Base-by-base conservation (phyloP, 176 grass and related monocot genomes). In the Zizania latifolia region DNA sequence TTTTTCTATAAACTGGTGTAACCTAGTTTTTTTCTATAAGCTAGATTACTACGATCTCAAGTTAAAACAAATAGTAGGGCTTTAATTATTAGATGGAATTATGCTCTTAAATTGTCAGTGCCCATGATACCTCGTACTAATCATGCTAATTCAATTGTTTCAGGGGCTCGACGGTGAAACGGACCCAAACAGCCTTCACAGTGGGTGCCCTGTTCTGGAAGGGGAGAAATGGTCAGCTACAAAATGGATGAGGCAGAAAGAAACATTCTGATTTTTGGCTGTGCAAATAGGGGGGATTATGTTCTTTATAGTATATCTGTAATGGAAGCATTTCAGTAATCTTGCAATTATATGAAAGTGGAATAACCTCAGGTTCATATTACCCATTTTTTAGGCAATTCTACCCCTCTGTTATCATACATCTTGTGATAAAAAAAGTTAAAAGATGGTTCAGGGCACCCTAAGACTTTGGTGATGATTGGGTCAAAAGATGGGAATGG, bases 151-250 rank as follows among this genome's bases (percentile, higher is more conserved):
- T 65, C 4, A 4, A 8, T 55, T 76, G 16, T 74, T 89, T 39
- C 74, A 97, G 94, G 90, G 90, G 7, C 64, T 97, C 13, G 83
- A 91, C 38, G 94, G 94, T 8, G 72, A 93, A 71, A 82, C 81
- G 2, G 90, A 97, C 57, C 60, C 73, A 22, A 97, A 81, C 46
- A 97, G 94, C 70, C 46, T 93, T 62, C 94, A 97, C 62, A 81
- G 88, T 43, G 90, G 94, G 71, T 97, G 94, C 58, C 55, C 88
- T 26, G 94, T 97, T 75, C 73, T 97, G n/a, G 82, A 83, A 78
- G 94, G 94, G 8, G 94, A 93, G 78, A 97, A 97, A 78, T 97
- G 94, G 94, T 93, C 94, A 1, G 94, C 94, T 39, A 97, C 94
- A 50, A 97, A 93, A 85, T 97, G 94, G 94, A 89, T 97, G 94